Percentiles rank a stretch among this genome's conserved stretches.
Conservation (phyloP, 2,329 filamentous ascomycete genomes). For the Verticillium zaregamsianum region DNA sequence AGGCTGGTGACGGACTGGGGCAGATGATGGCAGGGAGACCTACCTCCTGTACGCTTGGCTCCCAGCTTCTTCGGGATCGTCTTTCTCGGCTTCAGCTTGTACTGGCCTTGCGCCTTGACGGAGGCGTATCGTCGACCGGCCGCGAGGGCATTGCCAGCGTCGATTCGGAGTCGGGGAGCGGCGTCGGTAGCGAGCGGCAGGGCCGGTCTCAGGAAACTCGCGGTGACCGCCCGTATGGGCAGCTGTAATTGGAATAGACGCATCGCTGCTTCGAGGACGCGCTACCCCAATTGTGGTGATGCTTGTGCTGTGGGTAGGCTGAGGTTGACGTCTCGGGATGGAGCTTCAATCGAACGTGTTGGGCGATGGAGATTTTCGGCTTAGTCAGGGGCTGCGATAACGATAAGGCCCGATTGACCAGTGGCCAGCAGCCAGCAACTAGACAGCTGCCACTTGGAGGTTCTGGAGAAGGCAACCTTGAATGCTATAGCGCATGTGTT, state of each 20-base stretch:
- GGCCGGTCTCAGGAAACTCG: slow-evolving; percentile 18
- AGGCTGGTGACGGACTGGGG: background rate
- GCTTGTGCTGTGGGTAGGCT: background rate
- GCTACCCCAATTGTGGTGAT: slow-evolving; percentile 6
- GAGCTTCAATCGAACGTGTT: background rate
- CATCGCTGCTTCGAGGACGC: slow-evolving; percentile 26
- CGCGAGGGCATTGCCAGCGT: slow-evolving; percentile 32
- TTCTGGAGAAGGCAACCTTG: background rate
- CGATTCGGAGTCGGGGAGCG: slow-evolving; percentile 10
- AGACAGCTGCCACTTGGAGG: background rate
- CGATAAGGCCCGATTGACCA: slow-evolving; percentile 16
- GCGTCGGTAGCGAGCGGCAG: slow-evolving; percentile 16
- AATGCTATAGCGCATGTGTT: background rate
- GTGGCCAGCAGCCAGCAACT: background rate
- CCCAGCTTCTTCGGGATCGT: slow-evolving; percentile 78
- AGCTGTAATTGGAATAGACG: slow-evolving; percentile 42
- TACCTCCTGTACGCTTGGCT: slow-evolving; percentile 88
- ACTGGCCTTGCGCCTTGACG: slow-evolving; percentile 62
- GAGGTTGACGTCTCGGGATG: background rate
- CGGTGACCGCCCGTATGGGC: slow-evolving; percentile 37
- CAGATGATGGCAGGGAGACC: slow-evolving; percentile 21
- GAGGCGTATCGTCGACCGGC: slow-evolving; percentile 51
- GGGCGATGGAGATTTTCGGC: slow-evolving; percentile 22
- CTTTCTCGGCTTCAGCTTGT: slow-evolving; percentile 59
- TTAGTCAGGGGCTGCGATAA: slow-evolving; percentile 27